Evolutionary conservation across 73 alveolate species (phyloP), one percentile per base, ranked within the genome.

Genomic region (Stentor roeselii): DNA sequence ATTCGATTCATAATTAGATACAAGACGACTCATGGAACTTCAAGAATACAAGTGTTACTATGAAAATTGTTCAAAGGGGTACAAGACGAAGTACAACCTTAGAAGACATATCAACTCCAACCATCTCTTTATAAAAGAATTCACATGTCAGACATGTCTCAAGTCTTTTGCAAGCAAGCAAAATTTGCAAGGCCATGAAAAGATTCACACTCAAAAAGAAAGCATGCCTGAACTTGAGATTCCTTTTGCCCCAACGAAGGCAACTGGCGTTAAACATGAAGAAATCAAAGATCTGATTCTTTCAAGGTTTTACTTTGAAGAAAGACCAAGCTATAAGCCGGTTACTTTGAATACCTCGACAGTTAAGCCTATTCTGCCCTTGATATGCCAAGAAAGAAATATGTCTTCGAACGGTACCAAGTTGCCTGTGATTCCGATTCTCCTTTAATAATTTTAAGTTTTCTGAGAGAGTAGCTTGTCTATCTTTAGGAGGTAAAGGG

Each of bases 101-200:
- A n/a, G 80, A 30, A 21, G 80, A 2, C 80, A 67, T 34, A 67
- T 67, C 37, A 67, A 67, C 37, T 21, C 50, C 11, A 67, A 21
- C 2, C 80, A 67, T 40, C 80, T 67, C 11, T 21, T 27, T 21
- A 67, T 67, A 36, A 67, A 32, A 67, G 37, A 67, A 21, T 67
- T 67, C 34, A 21, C 37, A 30, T 67, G 80, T 67, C 3, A 21
- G 34, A 32, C 11, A 21, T 67, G 80, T 32, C 34, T 40, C 1
- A 67, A 67, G 37, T 27, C 80, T 32, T 67, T 67, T 67, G 80
- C 80, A 27, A 21, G 80, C 42, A 67, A 67, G 80, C 80, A 67
- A 34, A 67, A 67, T 32, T 40, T 67, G n/a, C n/a, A 67, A 21
- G 80, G 37, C 42, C 80, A 67, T 67, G 80, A 67, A 67, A 36